Percentiles rank a stretch among this genome's conserved stretches.
These are phyloP conservation scores for Neofusicoccum kwambonambiense DNA, from an alignment of 2,329 filamentous ascomycete genomes.

Conservation along the genomic window DNA sequence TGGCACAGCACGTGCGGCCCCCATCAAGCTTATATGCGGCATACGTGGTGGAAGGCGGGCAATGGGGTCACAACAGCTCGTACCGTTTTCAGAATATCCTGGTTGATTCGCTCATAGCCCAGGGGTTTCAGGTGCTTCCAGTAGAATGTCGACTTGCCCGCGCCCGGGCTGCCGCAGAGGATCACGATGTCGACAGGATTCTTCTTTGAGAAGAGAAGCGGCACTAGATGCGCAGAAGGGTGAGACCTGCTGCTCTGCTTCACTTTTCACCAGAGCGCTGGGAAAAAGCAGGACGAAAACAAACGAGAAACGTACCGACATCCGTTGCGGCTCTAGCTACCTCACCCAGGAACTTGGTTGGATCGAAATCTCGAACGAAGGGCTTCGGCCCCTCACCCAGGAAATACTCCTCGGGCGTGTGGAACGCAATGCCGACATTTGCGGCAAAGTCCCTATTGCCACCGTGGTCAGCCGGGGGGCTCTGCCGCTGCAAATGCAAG, in stretches of 20 bases:
- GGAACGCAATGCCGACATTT: conserved; percentile 77
- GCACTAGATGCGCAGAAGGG: conserved; percentile 22
- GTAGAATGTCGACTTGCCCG: conserved; percentile 91
- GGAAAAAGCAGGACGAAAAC: conserved; percentile 3
- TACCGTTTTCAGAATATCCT: conserved; percentile 79
- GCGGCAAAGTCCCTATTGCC: conserved; percentile 71
- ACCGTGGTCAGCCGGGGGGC: conserved; percentile 8
- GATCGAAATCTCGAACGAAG: conserved; percentile 71
- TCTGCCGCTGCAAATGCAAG: conserved; percentile 18
- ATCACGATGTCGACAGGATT: conserved; percentile 73
- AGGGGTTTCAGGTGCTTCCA: conserved; percentile 74
- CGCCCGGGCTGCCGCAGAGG: conserved; percentile 83
- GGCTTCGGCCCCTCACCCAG: conserved; percentile 64
- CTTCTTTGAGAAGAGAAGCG: conserved; percentile 54
- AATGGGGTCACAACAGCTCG: conserved; percentile 27
- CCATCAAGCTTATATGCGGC: conserved; percentile 15
- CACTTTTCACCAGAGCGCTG: background rate
- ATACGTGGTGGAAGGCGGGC: conserved; percentile 12
- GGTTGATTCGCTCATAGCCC: conserved; percentile 83
- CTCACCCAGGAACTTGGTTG: conserved; percentile 53
- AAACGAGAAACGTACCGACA: conserved; percentile 30
- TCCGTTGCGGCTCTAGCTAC: conserved; percentile 29
- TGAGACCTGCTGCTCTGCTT: background rate
- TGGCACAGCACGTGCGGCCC: conserved; percentile 25
- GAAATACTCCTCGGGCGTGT: conserved; percentile 92